A percentile compares a stretch with the other conserved stretches of the same genome.
Conservation (phyloP, 2,329 filamentous ascomycete genomes). For the Beauveria sp. region DNA sequence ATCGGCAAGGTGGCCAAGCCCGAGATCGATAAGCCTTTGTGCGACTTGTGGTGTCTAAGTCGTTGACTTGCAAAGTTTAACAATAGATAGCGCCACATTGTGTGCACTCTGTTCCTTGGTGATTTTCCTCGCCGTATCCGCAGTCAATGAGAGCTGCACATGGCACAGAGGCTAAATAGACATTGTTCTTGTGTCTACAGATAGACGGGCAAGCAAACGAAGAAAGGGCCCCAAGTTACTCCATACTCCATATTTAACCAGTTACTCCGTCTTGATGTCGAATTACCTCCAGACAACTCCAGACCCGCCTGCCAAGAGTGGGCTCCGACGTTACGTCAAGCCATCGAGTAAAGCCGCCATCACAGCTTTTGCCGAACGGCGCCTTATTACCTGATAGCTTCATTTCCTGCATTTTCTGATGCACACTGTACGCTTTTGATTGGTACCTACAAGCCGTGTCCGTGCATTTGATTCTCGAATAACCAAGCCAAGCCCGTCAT, state of each 20-base stretch:
- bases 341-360: slow-evolving; percentile 4
- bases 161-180: not conserved
- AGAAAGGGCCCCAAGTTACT: too few species aligned
- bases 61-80: not conserved
- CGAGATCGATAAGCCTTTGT: not conserved
- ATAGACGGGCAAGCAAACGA: not conserved
- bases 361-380: not conserved
- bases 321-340: slow-evolving; percentile 6
- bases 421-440: not conserved
- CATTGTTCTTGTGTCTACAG: not conserved
- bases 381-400: slow-evolving; percentile 8
- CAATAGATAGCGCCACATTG: not conserved
- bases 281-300: not conserved
- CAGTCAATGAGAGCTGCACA: not conserved
- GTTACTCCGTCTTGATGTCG: too few species aligned
- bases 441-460: not conserved
- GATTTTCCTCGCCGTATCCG: too few species aligned
- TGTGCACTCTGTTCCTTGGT: not conserved
- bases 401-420: not conserved
- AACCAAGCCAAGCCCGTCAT: not conserved
- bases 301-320: not conserved
- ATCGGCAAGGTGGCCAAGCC: not conserved
- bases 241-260: too few species aligned
- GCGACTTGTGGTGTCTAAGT: not conserved
- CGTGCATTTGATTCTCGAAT: not conserved